Base-by-base conservation (phyloP, 192 early-diverging fungal genomes). In the Backusella mclennaniae region DNA sequence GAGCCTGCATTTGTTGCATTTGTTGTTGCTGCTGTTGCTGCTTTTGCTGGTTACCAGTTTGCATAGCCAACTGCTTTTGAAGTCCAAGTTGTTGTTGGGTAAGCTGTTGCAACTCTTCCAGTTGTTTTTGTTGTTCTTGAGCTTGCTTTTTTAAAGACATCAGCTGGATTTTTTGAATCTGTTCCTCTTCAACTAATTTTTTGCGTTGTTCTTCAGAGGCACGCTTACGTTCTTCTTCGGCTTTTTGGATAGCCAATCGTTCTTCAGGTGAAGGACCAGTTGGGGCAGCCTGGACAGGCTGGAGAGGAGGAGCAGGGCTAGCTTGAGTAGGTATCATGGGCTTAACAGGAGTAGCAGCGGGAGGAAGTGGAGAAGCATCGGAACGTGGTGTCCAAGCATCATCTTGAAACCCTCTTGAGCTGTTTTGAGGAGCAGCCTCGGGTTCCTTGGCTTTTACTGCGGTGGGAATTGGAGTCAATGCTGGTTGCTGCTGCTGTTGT, bases 371-470 rank as follows among this genome's bases (percentile, higher is more conserved):
- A 41, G 56, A 63, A 9, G 56, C 56, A 26, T 78, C 74, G 33
- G 83, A 74, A 14, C 86, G 84, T 35, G 82, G 80, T 66, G 81
- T 75, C 88, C 88, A 89, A 12, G 86, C 88, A 73, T 89, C 86
- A 75, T 89, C 85, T 52, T 87, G 83, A 66, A 87, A 87, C 9
- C 79, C 86, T 69, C 79, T 67, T 29, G 81, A 75, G 5, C 69
- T 76, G 56, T 75, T 69, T 12, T 78, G 77, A 63, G 23, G 12
- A 7, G 74, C 35, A 23, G 41, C 14, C 78, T 81, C 21, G 53
- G 70, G 35, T 68, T 71, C 29, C 56, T 39, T 74, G 38, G 35
- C 49, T 46, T 69, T 36, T 53, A 78, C 46, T 49, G 26, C 31
- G 11, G 26, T 26, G 4, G 21, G 56, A 29, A 29, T 63, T 8